These are phyloP conservation scores for Venturia asperata DNA, from an alignment of 2,329 filamentous ascomycete genomes.

Conservation along the genomic window DNA sequence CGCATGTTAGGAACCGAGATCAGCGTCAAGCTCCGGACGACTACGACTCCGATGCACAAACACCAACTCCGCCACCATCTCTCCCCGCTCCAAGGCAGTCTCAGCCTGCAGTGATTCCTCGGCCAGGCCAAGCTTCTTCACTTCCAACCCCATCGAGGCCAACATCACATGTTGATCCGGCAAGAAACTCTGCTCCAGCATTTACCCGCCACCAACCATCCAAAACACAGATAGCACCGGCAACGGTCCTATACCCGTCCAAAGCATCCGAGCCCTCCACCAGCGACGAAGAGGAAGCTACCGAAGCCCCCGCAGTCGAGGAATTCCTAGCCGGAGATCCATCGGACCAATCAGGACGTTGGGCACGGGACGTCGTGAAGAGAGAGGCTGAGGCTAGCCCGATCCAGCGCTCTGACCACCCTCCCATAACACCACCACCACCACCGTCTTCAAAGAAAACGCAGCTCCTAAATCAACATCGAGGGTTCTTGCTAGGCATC, in stretches of 20 bases:
- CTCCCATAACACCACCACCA: background rate
- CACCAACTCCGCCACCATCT: background rate
- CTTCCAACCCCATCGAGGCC: background rate
- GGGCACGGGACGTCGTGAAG: background rate
- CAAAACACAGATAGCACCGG: background rate
- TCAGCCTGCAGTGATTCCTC: background rate
- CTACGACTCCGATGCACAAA: slow-evolving; percentile 3
- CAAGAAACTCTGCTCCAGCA: background rate
- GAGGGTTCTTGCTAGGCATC: background rate
- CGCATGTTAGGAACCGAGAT: background rate
- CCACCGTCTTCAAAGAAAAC: background rate
- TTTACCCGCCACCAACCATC: background rate
- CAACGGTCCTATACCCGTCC: background rate
- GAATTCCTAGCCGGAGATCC: background rate
- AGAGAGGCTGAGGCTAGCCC: background rate
- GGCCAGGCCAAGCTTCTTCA: background rate
- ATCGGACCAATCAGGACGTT: background rate
- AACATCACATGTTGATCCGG: background rate
- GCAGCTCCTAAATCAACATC: background rate
- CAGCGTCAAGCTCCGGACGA: background rate
- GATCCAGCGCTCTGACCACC: background rate
- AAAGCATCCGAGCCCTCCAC: background rate
- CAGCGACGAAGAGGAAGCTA: background rate
- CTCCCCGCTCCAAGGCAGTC: background rate
- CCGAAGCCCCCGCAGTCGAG: background rate